Percentiles rank a stretch among this genome's conserved stretches.
phyloP scores from a whole-genome alignment of 805 yeast genomes.

The Saturnispora quitensis region DNA sequence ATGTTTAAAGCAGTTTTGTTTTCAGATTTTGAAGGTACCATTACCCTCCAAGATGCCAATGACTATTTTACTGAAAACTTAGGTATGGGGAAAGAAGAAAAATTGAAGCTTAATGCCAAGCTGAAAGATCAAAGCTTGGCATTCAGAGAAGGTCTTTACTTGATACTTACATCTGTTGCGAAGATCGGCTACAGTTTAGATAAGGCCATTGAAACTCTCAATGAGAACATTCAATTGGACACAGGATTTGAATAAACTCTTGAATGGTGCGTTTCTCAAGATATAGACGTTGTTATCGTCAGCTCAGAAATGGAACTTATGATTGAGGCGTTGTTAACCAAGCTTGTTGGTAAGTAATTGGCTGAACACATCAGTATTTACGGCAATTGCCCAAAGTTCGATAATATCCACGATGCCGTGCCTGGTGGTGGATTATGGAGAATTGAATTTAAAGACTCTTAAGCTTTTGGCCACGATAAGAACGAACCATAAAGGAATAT shows the following conservation, averaged over 20 bases:
- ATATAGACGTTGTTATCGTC: constrained; percentile 79
- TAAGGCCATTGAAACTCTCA: constrained; percentile 66
- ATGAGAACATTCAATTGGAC: constrained; percentile 64
- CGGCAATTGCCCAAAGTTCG: constrained; percentile 57
- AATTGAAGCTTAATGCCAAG: constrained; percentile 60
- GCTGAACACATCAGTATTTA: constrained; percentile 66
- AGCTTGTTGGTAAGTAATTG: constrained; percentile 54
- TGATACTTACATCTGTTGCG: constrained; percentile 79
- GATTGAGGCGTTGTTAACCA: constrained; percentile 64
- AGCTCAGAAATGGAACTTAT: constrained; percentile 93
- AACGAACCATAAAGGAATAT: constrained; percentile 59
- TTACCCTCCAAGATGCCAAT: constrained; percentile 90
- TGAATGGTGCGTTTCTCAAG: constrained; percentile 62
- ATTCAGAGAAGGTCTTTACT: constrained; percentile 75
- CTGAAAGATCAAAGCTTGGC: constrained; percentile 59
- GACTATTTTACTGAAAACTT: constrained; percentile 81
- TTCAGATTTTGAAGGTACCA: constrained; percentile 98
- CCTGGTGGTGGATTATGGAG: constrained; percentile 54
- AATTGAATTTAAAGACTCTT: constrained; percentile 75
- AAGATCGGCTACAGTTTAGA: constrained; percentile 37
- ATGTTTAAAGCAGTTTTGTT: constrained; percentile 62
- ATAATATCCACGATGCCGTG: constrained; percentile 56
- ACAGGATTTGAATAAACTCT: constrained; percentile 84
- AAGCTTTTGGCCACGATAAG: constrained; percentile 92
- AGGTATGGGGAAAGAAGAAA: constrained; percentile 71